Conservation (phyloP, 768 basidiomycete genomes). For the Thelephora aurantiotincta region DNA sequence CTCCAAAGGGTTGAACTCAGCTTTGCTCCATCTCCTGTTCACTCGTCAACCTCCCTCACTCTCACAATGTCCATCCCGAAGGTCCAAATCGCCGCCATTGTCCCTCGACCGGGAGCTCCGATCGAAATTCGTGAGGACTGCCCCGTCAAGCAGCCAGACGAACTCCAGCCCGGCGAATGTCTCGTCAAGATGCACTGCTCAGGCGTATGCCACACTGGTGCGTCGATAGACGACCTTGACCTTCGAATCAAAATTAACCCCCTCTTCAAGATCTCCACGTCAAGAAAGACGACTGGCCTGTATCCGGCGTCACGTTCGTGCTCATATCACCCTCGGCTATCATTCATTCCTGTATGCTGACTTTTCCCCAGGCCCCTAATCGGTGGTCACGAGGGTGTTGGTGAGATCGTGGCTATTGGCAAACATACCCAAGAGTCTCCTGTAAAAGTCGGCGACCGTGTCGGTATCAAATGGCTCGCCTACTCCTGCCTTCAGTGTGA, state of each 20-base stretch:
- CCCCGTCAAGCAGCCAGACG: constrained; percentile 39
- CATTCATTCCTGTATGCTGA: too few species aligned
- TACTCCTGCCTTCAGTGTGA: constrained; percentile 66
- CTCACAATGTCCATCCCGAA: constrained; percentile 23
- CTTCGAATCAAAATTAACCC: too few species aligned
- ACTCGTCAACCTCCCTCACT: not conserved
- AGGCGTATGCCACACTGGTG: constrained; percentile 67
- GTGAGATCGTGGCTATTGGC: constrained; percentile 69
- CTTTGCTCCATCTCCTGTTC: too few species aligned
- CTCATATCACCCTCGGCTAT: too few species aligned
- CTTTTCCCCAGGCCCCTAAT: constrained; percentile 40
- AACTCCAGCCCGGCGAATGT: constrained; percentile 56
- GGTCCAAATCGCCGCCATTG: constrained; percentile 27
- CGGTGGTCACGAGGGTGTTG: constrained; percentile 73
- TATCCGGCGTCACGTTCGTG: constrained; percentile 22
- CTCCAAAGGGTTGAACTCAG: too few species aligned
- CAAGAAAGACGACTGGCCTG: constrained; percentile 68
- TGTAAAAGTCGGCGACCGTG: constrained; percentile 64
- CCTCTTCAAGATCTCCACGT: constrained; percentile 47
- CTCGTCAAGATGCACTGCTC: constrained; percentile 65
- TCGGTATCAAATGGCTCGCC: constrained; percentile 76
- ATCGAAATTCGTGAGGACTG: constrained; percentile 25
- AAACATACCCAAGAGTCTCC: constrained; percentile 40
- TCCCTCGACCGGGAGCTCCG: constrained; percentile 16
- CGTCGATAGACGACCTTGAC: too few species aligned